These are phyloP conservation scores for Komagataella pseudopastoris DNA, from an alignment of 805 yeast species.

Conservation along the genomic window DNA sequence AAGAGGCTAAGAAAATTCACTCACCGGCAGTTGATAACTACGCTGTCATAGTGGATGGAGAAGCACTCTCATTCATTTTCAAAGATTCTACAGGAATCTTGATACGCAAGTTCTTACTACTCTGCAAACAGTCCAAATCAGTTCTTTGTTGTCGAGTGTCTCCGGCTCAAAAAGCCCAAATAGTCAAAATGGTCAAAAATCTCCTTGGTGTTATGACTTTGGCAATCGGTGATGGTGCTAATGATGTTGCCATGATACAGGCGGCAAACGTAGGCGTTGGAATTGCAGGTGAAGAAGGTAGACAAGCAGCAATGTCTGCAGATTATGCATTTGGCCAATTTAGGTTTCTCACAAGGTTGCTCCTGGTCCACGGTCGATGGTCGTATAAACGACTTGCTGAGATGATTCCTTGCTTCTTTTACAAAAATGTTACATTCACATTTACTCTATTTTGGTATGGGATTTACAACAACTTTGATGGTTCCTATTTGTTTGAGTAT, in stretches of 20 bases:
- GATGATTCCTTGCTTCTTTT: constrained; percentile 69
- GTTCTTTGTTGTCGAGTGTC: constrained; percentile 80
- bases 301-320: constrained; percentile 79
- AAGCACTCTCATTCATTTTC: constrained; percentile 36
- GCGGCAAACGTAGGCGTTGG: constrained; percentile 81
- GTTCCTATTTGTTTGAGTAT: constrained; percentile 64
- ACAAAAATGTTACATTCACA: constrained; percentile 64
- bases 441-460: constrained; percentile 71
- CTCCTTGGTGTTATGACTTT: constrained; percentile 61
- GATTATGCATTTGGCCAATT: constrained; percentile 79
- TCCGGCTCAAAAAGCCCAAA: constrained; percentile 72
- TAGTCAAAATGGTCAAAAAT: constrained; percentile 52
- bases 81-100: constrained; percentile 17
- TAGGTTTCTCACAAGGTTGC: constrained; percentile 46
- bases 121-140: constrained; percentile 64
- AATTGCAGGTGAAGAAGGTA: constrained; percentile 78
- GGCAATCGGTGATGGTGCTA: constrained; percentile 80
- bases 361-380: constrained; percentile 79
- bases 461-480: constrained; percentile 55
- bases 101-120: constrained; percentile 43
- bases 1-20: constrained; percentile 45
- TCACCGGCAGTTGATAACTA: constrained; percentile 41
- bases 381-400: constrained; percentile 62
- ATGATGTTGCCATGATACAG: constrained; percentile 81
- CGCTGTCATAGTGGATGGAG: constrained; percentile 65